Base-by-base conservation (phyloP, 2,329 filamentous ascomycete genomes). In the Hymenotorrendiella dingleyae region DNA sequence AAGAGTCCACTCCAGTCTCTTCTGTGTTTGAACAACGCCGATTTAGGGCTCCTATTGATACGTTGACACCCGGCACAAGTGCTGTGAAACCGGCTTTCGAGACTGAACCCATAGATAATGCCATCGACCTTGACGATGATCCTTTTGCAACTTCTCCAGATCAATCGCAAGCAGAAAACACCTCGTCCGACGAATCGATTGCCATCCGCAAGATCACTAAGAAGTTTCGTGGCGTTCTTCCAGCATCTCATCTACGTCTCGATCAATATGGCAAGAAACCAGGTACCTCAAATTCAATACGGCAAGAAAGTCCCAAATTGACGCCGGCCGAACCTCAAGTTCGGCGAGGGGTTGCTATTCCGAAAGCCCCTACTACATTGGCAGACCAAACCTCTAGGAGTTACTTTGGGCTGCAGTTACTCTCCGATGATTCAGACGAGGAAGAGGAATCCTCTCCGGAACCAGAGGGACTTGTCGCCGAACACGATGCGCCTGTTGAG, bases 231-330 rank as follows among this genome's bases (percentile, higher is more conserved):
- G 78, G 79, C 17, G 78, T 83, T 6, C 67, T 83, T 33, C 80
- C 80, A 28, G 80, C 80, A n/a, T 84, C 80, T 5, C 82, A 79
- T 74, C 67, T 83, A 42, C 72, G 79, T 30, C 59, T 84, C 19
- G 76, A 82, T 54, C 71, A 75, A 44, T 65, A 71, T 42, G 57
- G 62, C 55, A 51, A 44, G 65, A 61, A 42, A 54, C 53, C 26
- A 48, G 56, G 38, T 62, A 33, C 36, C n/a, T 22, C 43, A 17
- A 45, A 23, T 21, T 33, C 40, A 20, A 33, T 27, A 19, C 37
- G 36, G 10, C 50, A 45, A 27, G 38, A 49, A 9, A 45, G 33
- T 36, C 28, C 43, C 4, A 50, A 43, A 43, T 24, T 43, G 17
- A 56, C 53, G 19, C 48, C 50, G 20, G 42, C 42, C 9, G 48